Base-by-base conservation (phyloP, 352 stramenopile genomes). In the Globisporangium paddicum region DNA sequence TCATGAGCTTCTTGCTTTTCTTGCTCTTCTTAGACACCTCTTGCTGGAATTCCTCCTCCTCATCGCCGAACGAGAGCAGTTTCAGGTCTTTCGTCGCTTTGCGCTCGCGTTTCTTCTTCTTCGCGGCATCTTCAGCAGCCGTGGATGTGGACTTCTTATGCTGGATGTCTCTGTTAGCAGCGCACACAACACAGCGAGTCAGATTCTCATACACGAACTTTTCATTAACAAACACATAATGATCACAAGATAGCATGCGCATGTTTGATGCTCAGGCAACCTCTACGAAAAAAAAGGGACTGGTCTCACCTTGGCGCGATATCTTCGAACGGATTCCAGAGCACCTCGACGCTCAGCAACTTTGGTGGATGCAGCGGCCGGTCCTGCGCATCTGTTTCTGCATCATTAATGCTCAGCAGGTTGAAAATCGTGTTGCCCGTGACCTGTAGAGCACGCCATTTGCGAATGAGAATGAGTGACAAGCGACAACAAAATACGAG, bases 341-440 rank as follows among this genome's bases (percentile, higher is more conserved):
- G 67, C 50, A 98, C 92, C 60, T 98, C 95, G 34, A 87, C 79
- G 50, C 79, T 87, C 26, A 87, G 70, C 47, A 99, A 48, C 28
- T 76, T 81, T 3, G 90, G 77, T 14, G 88, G 71, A 64, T 90
- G 69, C 45, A 96, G 46, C 7, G 90, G 77, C 41, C 88, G 78
- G 74, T 97, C 89, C 51, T 91, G 67, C 5, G 52, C 76, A 62
- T 96, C 86, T n/a, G 87, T 95, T 51, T 96, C 89, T 18, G 94
- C 48, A 14, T 96, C 86, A 3, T 84, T 77, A 7, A 98, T 87
- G 35, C 96, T 91, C 23, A 99, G 63, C 23, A 98, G 72, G 73
- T 99, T 99, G 75, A 98, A 99, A 50, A 99, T 96, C 21, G 97
- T 99, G 69, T 97, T 96, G 23, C 96, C 97, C 5, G 81, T 91